These are phyloP conservation scores for Ambrosiella xylebori DNA, from an alignment of 2,329 filamentous ascomycete species.

Conservation along the genomic window DNA sequence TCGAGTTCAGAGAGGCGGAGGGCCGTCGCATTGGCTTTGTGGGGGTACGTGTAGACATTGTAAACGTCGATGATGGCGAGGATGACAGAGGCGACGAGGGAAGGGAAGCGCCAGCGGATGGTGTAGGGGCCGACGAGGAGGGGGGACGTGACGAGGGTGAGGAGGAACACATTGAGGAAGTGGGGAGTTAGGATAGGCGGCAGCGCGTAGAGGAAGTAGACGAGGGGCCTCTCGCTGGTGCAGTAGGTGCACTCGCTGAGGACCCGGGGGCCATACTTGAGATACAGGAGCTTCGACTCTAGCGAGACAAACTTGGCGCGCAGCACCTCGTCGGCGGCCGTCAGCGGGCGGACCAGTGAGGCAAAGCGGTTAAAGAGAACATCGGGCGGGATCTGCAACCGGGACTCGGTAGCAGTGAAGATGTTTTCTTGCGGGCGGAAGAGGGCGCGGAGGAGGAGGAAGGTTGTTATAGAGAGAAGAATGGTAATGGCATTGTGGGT, in stretches of 20 bases:
- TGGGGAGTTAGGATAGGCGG: slow-evolving; percentile 62
- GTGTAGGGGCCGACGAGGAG: slow-evolving; percentile 46
- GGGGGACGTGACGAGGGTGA: slow-evolving; percentile 58
- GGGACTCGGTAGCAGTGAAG: slow-evolving; percentile 59
- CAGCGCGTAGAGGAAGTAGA: slow-evolving; percentile 67
- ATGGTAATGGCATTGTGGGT: slow-evolving; percentile 42
- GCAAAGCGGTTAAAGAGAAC: slow-evolving; percentile 66
- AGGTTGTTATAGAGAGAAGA: slow-evolving; percentile 32
- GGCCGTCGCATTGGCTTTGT: slow-evolving; percentile 45
- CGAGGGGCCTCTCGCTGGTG: slow-evolving; percentile 45
- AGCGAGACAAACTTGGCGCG: slow-evolving; percentile 50
- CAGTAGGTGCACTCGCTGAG: slow-evolving; percentile 72
- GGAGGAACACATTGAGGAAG: slow-evolving; percentile 52
- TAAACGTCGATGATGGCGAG: slow-evolving; percentile 50
- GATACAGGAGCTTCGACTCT: slow-evolving; percentile 62
- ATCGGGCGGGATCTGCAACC: slow-evolving; percentile 70
- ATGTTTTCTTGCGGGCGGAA: slow-evolving; percentile 64
- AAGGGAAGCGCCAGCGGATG: slow-evolving; percentile 50
- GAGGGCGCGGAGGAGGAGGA: slow-evolving; percentile 41
- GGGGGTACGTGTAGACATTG: slow-evolving; percentile 45
- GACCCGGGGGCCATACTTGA: slow-evolving; percentile 61
- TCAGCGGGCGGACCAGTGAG: slow-evolving; percentile 36
- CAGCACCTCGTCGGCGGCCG: slow-evolving; percentile 44
- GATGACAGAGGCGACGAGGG: slow-evolving; percentile 43
- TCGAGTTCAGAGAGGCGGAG: slow-evolving; percentile 47